Evolutionary conservation across 2,329 filamentous ascomycete species (phyloP), one percentile per base, ranked within the genome.

Genomic region (Ceratocystiopsis brevicomis): DNA sequence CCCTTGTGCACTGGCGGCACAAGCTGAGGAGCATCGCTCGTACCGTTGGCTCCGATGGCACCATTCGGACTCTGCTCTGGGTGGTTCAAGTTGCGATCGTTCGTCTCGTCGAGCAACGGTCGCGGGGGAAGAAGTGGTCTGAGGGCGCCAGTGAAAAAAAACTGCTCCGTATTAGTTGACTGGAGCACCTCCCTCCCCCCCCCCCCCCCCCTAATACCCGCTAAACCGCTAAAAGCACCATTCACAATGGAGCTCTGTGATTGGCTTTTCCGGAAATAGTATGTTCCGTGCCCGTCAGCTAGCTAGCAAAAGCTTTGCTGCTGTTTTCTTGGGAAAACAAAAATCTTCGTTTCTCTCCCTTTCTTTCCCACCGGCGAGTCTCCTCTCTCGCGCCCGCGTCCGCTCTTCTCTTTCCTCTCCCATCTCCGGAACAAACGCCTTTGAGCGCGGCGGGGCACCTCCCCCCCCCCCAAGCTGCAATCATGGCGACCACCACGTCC

Each of bases 401-500:
- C 40, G 13, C n/a, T 39, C 45, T 11, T 40, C 33, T 39, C 40
- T 13, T 32, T 34, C 17, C 38, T 41, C 40, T 46, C 34, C 40
- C 44, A 30, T 30, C 25, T 6, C 25, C 25, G 25, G 25, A 6
- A 6, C 8, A 10, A 30, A 30, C 25, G 25, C 25, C 25, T 30
- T 30, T 30, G 25, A 6, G 25, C 25, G 25, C 25, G 25, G 25
- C 25, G 25, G 25, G 25, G 25, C 25, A 30, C 25, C 8, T 30
- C 25, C 25, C 25, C 25, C 21, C 25, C 25, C 25, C 25, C 25
- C 6, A 30, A 30, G 25, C 25, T 30, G 61, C 56, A 57, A 71
- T 58, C 59, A 96, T 96, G 90, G 88, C 90, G 67, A 93, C 87
- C 59, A 38, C 50, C 39, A 95, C 88, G 48, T 95, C 87, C 52